Evolutionary conservation across 192 early-diverging fungal genomes (phyloP).

Genomic region (Umbelopsis ramanniana): DNA sequence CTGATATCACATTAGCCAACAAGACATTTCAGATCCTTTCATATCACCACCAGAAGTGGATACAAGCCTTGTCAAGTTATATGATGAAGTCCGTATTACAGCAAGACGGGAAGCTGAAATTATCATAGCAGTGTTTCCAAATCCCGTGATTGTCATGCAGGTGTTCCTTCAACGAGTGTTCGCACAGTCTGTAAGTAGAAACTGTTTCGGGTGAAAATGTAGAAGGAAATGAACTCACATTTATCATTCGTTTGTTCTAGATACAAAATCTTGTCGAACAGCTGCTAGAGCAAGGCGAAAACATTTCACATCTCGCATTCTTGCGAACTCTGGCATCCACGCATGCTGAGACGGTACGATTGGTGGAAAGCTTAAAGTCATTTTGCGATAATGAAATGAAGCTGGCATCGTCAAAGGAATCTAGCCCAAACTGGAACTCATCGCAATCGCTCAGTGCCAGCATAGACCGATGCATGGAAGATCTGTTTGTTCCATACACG

Average conservation of each 20-base stretch:
- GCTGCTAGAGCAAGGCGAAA: slow-evolving; percentile 71
- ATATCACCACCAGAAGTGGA: slow-evolving; percentile 67
- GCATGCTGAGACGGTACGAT: slow-evolving; percentile 72
- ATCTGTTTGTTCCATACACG: slow-evolving; percentile 94
- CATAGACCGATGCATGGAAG: slow-evolving; percentile 89
- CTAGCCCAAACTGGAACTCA: slow-evolving; percentile 37
- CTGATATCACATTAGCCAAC: slow-evolving; percentile 30
- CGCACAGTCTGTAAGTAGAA: slow-evolving; percentile 83
- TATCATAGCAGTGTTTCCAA: slow-evolving; percentile 94
- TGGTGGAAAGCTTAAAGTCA: slow-evolving; percentile 78
- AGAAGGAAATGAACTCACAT: neutral
- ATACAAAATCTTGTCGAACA: slow-evolving; percentile 89
- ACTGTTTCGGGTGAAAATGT: neutral
- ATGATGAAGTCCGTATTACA: slow-evolving; percentile 80
- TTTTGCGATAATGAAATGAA: slow-evolving; percentile 68
- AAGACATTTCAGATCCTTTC: slow-evolving; percentile 55
- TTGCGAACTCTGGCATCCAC: slow-evolving; percentile 76
- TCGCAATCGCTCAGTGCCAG: slow-evolving; percentile 68
- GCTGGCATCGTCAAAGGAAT: neutral
- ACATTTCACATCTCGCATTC: slow-evolving; percentile 77
- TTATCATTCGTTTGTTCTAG: slow-evolving; percentile 43
- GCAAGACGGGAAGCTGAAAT: slow-evolving; percentile 88
- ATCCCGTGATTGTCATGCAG: slow-evolving; percentile 89
- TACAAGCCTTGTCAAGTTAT: slow-evolving; percentile 75
- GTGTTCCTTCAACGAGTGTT: slow-evolving; percentile 93